These are phyloP conservation scores for Rhamnella rubrinervis DNA, from an alignment of 331 rosid species.

Conservation along the genomic window DNA sequence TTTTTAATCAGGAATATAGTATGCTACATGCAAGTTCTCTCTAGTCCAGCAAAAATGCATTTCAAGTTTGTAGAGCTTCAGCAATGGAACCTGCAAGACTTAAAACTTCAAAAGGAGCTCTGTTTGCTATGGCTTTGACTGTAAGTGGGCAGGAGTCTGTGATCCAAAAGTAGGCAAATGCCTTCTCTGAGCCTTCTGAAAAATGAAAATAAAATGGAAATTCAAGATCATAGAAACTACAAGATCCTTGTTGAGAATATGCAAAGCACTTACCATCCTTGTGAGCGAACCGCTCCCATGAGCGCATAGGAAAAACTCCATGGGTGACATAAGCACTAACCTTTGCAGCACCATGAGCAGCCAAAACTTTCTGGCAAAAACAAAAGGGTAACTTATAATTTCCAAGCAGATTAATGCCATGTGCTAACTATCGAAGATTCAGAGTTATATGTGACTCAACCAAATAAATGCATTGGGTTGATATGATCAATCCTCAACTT, in stretches of 20 bases:
- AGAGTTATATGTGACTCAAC: too few relatives aligned
- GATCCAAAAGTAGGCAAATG: conserved; percentile 88
- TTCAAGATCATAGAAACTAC: conserved; percentile 3
- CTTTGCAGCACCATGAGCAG: conserved; percentile 82
- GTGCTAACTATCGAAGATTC: too few relatives aligned
- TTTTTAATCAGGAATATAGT: not conserved
- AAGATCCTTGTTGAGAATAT: not conserved
- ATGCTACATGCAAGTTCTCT: not conserved
- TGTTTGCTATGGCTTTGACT: conserved; percentile 64
- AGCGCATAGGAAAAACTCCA: conserved; percentile 82
- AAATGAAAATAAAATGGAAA: conserved; percentile 20
- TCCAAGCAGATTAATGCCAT: not conserved
- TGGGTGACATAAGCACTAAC: conserved; percentile 92
- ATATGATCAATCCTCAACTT: too few relatives aligned
- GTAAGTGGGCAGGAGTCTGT: conserved; percentile 94
- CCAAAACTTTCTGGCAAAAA: conserved; percentile 73
- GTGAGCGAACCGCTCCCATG: conserved; percentile 80
- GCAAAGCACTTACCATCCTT: conserved; percentile 51
- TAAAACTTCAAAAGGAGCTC: conserved; percentile 87
- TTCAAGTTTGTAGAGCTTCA: conserved; percentile 74
- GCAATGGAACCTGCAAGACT: conserved; percentile 93
- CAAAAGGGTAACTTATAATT: not conserved
- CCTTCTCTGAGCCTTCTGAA: conserved; percentile 43
- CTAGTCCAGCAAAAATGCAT: not conserved
- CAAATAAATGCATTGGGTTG: too few relatives aligned